A percentile compares a stretch with the other conserved stretches of the same genome.
These are phyloP conservation scores for Mikania micrantha DNA, from an alignment of 129 eudicot species.

Conservation along the genomic window DNA sequence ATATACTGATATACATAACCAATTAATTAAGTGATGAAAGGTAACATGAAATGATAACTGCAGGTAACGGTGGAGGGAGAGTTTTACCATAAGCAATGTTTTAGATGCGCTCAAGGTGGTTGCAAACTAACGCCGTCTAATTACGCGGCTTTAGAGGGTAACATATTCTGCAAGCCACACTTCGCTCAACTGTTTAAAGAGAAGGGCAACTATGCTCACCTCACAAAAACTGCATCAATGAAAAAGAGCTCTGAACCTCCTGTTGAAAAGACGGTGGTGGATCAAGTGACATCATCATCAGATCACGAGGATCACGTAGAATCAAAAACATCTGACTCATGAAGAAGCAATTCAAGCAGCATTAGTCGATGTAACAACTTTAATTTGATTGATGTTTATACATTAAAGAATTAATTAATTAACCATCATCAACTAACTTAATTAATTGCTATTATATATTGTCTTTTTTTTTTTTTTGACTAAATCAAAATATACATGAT, in stretches of 20 bases:
- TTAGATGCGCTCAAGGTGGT: conserved; percentile 77
- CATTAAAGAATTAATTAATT: too few relatives aligned
- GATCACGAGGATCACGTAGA: conserved; percentile 7
- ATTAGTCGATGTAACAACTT: too few relatives aligned
- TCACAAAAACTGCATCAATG: conserved; percentile 43
- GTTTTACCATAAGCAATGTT: conserved; percentile 71
- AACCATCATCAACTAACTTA: too few relatives aligned
- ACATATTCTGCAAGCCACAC: conserved; percentile 69
- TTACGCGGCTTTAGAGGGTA: conserved; percentile 82
- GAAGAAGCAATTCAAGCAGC: too few relatives aligned
- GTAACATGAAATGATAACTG: too few relatives aligned
- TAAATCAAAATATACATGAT: too few relatives aligned
- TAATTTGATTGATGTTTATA: too few relatives aligned
- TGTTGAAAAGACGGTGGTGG: background rate
- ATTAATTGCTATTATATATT: too few relatives aligned
- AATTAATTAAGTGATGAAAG: too few relatives aligned
- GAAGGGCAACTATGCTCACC: conserved; percentile 52
- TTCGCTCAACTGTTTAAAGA: conserved; percentile 76
- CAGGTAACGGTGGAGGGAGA: conserved; percentile 85
- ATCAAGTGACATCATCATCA: background rate
- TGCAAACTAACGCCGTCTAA: conserved; percentile 61
- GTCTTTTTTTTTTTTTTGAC: too few relatives aligned
- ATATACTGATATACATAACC: too few relatives aligned
- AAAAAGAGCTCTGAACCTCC: conserved; percentile 41
- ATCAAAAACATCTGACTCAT: background rate